A percentile compares a stretch with the other conserved stretches of the same genome.
Conservation (phyloP, 179 eudicot species). For the Sideroxylon spinosum region DNA sequence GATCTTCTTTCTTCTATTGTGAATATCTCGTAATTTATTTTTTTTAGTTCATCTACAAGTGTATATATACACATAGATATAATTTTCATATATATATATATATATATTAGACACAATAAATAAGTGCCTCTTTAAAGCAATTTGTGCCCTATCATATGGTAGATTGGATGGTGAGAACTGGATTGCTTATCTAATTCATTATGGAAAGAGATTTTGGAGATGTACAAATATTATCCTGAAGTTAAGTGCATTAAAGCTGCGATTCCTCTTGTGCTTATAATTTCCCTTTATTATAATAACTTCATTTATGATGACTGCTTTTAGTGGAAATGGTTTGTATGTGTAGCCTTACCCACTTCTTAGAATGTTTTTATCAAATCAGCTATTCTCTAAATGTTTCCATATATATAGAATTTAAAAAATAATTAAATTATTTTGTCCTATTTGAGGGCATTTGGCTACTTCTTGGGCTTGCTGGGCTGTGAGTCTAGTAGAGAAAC, state of each 20-base stretch:
- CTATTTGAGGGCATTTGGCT: too few species aligned
- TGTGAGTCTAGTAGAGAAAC: too few species aligned
- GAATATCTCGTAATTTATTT: neutral
- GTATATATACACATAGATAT: too few species aligned
- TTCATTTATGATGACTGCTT: neutral
- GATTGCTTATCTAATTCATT: slow-evolving; percentile 73
- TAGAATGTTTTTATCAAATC: too few species aligned
- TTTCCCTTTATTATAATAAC: neutral
- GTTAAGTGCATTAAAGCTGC: slow-evolving; percentile 42
- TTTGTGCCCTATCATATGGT: slow-evolving; percentile 83
- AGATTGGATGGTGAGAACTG: slow-evolving; percentile 84
- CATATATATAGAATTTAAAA: too few species aligned
- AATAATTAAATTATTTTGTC: too few species aligned
- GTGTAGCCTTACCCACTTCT: neutral
- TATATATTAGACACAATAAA: slow-evolving; percentile 74
- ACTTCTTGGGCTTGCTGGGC: too few species aligned
- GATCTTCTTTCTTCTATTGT: neutral
- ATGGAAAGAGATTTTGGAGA: slow-evolving; percentile 83
- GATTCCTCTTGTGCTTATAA: too few species aligned
- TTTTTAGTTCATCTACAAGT: neutral
- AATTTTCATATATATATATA: too few species aligned
- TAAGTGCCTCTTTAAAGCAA: slow-evolving; percentile 90
- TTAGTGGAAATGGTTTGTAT: neutral
- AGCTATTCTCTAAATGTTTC: too few species aligned
- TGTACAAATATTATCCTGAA: slow-evolving; percentile 70